Evolutionary conservation across 306 rosid genomes (phyloP).

Genomic region (Pueraria montana): DNA sequence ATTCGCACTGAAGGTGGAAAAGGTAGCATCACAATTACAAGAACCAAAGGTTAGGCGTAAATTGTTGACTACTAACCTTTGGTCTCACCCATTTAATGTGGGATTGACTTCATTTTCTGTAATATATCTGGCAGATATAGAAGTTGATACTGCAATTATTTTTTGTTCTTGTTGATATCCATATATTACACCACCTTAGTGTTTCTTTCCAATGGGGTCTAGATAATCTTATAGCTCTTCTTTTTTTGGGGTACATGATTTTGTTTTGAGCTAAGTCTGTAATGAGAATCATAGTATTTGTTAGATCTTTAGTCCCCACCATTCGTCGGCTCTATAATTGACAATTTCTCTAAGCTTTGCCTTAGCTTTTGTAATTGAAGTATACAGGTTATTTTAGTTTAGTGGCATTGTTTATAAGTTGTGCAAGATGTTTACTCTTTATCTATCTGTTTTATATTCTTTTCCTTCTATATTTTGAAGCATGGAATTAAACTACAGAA

Average conservation of each 20-base stretch:
- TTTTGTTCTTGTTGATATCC: slow-evolving; percentile 39
- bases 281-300: slow-evolving; percentile 46
- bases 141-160: slow-evolving; percentile 48
- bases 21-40: slow-evolving; percentile 98
- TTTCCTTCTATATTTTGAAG: not conserved
- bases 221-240: slow-evolving; percentile 38
- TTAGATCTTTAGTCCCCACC: slow-evolving; percentile 38
- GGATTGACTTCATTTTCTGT: slow-evolving; percentile 49
- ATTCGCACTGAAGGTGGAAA: slow-evolving; percentile 94
- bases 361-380: slow-evolving; percentile 54
- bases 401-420: slow-evolving; percentile 19
- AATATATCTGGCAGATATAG: slow-evolving; percentile 44
- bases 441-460: not conserved
- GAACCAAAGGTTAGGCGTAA: slow-evolving; percentile 83
- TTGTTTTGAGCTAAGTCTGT: slow-evolving; percentile 36
- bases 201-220: slow-evolving; percentile 46
- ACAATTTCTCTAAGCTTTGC: slow-evolving; percentile 43
- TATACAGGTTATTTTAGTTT: slow-evolving; percentile 35
- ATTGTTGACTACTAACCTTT: slow-evolving; percentile 41
- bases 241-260: slow-evolving; percentile 38
- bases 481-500: not conserved
- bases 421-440: not conserved
- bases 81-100: slow-evolving; percentile 33
- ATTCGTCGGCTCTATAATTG: slow-evolving; percentile 21
- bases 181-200: slow-evolving; percentile 55